Evolutionary conservation across 257 asterid genomes (phyloP).

Genomic region (Rauvolfia tetraphylla): DNA sequence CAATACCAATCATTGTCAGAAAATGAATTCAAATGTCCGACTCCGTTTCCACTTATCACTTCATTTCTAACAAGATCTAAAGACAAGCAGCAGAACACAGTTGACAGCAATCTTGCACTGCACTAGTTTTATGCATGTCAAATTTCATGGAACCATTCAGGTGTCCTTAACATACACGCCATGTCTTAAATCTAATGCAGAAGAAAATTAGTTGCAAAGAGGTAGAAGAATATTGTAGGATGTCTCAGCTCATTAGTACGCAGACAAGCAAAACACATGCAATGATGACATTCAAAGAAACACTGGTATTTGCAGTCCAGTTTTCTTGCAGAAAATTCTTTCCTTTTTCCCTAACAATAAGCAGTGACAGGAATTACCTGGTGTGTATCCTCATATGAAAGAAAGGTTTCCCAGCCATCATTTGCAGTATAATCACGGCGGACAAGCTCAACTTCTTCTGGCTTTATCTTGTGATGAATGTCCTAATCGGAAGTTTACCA

Average conservation of each 20-base stretch:
- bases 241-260: background rate
- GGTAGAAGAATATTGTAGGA: background rate
- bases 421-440: slow-evolving; percentile 98
- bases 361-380: slow-evolving; percentile 48
- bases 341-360: background rate
- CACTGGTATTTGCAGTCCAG: background rate
- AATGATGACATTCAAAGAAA: background rate
- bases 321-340: background rate
- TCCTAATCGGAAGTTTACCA: slow-evolving; percentile 45
- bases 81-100: background rate
- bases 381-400: slow-evolving; percentile 88
- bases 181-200: background rate
- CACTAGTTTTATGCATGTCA: background rate
- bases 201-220: background rate
- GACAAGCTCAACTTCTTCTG: slow-evolving; percentile 96
- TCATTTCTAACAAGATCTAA: background rate
- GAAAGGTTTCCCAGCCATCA: slow-evolving; percentile 99
- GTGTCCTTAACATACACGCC: background rate
- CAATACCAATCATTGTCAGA: background rate
- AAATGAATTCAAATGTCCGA: background rate
- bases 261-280: background rate
- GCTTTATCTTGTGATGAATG: slow-evolving; percentile 85
- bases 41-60: background rate
- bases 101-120: background rate
- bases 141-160: background rate